A percentile compares a stretch with the other conserved stretches of the same genome.
These are phyloP conservation scores for Selaginella tamariscina DNA, from an alignment of 75 land plant genomes.

Conservation along the genomic window DNA sequence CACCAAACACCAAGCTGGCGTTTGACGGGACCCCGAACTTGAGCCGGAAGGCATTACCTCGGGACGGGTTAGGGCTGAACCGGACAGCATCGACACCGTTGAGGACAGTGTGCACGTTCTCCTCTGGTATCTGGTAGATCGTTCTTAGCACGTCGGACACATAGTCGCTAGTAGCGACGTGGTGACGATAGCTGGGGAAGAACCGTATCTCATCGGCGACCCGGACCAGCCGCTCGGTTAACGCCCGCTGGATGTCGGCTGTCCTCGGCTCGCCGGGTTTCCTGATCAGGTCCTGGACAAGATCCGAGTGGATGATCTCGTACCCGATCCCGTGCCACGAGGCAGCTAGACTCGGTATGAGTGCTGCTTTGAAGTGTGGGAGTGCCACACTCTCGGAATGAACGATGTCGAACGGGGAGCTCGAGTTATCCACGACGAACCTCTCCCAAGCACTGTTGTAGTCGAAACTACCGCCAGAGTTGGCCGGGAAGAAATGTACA, in stretches of 20 bases:
- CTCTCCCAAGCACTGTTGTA: conserved; percentile 44
- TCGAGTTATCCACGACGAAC: conserved; percentile 28
- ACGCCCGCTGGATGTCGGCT: conserved; percentile 27
- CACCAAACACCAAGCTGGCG: conserved; percentile 53
- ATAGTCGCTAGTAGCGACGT: conserved; percentile 69
- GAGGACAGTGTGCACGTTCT: conserved; percentile 52
- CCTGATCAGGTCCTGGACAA: conserved; percentile 59
- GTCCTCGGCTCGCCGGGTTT: conserved; percentile 40
- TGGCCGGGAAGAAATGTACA: conserved; percentile 37
- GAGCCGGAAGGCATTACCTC: conserved; percentile 31
- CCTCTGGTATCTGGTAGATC: conserved; percentile 56
- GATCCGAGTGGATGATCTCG: conserved; percentile 12
- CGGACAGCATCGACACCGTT: conserved; percentile 50
- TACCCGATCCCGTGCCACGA: conserved; percentile 85
- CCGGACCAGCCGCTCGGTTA: conserved; percentile 28
- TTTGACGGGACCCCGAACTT: conserved; percentile 35
- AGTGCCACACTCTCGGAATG: conserved; percentile 93
- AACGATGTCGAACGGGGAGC: conserved; percentile 54
- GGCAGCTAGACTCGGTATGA: conserved; percentile 44
- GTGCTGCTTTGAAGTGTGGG: conserved; percentile 44
- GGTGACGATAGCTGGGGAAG: conserved; percentile 47
- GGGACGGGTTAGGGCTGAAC: conserved; percentile 27
- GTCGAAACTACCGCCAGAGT: conserved; percentile 32
- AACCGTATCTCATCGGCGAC: conserved; percentile 58
- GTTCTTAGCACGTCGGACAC: conserved; percentile 59